These are phyloP conservation scores for Mycena galericulata DNA, from an alignment of 768 basidiomycete genomes.

Conservation along the genomic window DNA sequence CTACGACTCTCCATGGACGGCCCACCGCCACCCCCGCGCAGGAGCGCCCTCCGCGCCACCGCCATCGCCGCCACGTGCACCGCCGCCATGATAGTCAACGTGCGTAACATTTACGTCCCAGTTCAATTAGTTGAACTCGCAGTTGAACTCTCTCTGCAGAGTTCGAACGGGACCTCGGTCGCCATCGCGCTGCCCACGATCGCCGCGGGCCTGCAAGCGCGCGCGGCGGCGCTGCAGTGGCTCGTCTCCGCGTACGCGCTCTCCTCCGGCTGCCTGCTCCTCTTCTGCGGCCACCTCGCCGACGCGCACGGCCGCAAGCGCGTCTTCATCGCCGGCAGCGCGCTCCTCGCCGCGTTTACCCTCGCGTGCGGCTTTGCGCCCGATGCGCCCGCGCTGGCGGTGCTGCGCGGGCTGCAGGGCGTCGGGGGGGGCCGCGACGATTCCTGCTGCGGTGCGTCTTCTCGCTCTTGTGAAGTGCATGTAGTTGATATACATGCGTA, in stretches of 20 bases:
- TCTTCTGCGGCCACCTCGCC: conserved; percentile 83
- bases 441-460: conserved; percentile 74
- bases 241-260: conserved; percentile 74
- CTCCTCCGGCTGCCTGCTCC: conserved; percentile 80
- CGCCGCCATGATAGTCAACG: conserved; percentile 53
- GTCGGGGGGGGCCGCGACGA: conserved; percentile 79
- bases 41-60: conserved; percentile 39
- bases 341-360: conserved; percentile 65
- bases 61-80: conserved; percentile 53
- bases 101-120: conserved; percentile 27
- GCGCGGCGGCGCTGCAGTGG: conserved; percentile 72
- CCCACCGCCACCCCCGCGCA: not conserved
- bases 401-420: conserved; percentile 85
- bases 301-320: conserved; percentile 84
- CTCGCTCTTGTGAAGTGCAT: conserved; percentile 15
- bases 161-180: too few species aligned
- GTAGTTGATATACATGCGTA: not conserved
- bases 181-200: conserved; percentile 67
- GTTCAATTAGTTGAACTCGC: too few species aligned
- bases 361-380: conserved; percentile 74
- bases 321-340: conserved; percentile 71
- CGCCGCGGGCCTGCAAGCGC: conserved; percentile 59
- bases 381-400: conserved; percentile 69
- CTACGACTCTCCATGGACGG: conserved; percentile 5
- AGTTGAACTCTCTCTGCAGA: too few species aligned